These are phyloP conservation scores for Trichoderma sp. DNA, from an alignment of 2,329 filamentous ascomycete genomes.

Conservation along the genomic window DNA sequence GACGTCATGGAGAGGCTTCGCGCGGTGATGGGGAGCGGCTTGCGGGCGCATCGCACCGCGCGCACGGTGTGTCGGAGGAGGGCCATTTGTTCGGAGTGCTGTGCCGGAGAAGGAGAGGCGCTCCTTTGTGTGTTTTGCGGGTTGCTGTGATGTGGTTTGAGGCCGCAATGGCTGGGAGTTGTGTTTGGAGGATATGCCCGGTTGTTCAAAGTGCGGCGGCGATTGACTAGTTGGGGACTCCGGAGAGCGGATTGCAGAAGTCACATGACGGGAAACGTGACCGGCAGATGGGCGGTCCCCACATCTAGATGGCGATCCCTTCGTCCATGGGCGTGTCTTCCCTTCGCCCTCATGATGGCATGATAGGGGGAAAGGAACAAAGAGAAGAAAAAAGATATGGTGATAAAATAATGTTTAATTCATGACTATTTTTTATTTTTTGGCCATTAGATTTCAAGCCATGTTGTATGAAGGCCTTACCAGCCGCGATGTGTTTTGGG, in stretches of 20 bases:
- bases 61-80: constrained; percentile 42
- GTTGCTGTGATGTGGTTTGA: constrained; percentile 27
- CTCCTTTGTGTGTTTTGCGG: constrained; percentile 16
- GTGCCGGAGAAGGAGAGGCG: background rate
- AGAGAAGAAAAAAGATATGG: too few relatives aligned
- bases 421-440: background rate
- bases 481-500: background rate
- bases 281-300: background rate
- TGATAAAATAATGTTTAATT: background rate
- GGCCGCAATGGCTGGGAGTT: constrained; percentile 33
- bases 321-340: background rate
- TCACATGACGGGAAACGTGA: constrained; percentile 16
- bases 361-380: background rate
- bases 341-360: background rate
- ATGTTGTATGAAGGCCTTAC: background rate
- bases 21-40: constrained; percentile 31
- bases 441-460: background rate
- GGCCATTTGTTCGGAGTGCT: constrained; percentile 34
- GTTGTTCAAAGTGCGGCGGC: constrained; percentile 20
- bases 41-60: constrained; percentile 41
- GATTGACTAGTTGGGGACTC: constrained; percentile 9
- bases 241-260: constrained; percentile 12
- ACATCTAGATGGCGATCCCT: background rate
- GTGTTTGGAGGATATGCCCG: background rate
- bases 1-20: constrained; percentile 49